Evolutionary conservation across 345 rosid genomes (phyloP), one percentile per base, ranked within the genome.

Genomic region (Clarkia xantiana): DNA sequence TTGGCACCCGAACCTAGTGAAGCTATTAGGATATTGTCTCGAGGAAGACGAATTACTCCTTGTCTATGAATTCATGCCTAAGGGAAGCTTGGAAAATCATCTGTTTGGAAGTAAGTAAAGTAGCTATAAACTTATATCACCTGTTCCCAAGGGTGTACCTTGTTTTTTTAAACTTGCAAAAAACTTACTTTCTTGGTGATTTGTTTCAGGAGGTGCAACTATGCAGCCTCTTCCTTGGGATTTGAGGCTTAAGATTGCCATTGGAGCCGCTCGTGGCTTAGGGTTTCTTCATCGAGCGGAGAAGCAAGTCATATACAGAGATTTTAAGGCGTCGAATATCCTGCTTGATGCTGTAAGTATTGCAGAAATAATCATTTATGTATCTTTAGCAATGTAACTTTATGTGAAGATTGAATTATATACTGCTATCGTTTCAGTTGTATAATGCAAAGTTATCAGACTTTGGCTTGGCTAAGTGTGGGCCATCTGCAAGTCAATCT

Each of bases 71-170:
- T 90, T 76, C 45, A 90, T 90, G 97, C 97, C 81, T 58, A 91
- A 76, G 65, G 98, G 98, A 20, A 91, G 98, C 73, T 69, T 91
- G 75, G 98, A 86, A 67, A 83, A 91, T 67, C 98, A 91, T 73
- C 73, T 91, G 14, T 91, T 91, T 57, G 85, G 96, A 76, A 77
- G 98, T 90, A 81, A 73, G 89, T 18, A 29, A 29, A 44, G 49
- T 62, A 54, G 46, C 9, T 4, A 58, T 2, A 14, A 14, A 10
- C 3, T 42, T 16, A 17, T 12, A 29, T 49, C n/a, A n/a, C n/a
- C n/a, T n/a, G n/a, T 29, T 19, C 18, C 51, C 11, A 18, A 18
- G 47, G n/a, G 3, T 22, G 25, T 25, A 11, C 16, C 1, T 44
- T 54, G 13, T 42, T 9, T 14, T 44, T 18, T 23, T 17, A 45